phyloP scores from a whole-genome alignment of 352 stramenopile genomes.

The Hyphochytrium catenoides region DNA sequence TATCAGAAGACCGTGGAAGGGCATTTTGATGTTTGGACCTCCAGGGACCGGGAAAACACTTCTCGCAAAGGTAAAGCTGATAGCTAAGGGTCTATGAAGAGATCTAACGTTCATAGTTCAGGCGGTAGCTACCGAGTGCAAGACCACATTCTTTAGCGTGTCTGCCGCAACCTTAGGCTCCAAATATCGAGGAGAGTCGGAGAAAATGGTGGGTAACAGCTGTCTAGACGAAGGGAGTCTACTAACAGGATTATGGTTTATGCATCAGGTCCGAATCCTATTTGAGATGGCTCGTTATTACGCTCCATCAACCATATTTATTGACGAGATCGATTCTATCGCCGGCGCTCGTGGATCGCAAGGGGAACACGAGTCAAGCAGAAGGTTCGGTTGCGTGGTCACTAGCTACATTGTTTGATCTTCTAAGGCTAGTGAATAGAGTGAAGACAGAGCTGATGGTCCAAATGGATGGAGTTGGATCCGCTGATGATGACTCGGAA shows the following conservation, averaged over 20 bases:
- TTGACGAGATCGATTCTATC: conserved; percentile 94
- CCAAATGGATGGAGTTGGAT: conserved; percentile 85
- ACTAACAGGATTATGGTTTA: too few species aligned
- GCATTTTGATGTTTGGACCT: conserved; percentile 56
- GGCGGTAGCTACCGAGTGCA: conserved; percentile 78
- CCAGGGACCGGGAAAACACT: conserved; percentile 71
- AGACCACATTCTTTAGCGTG: conserved; percentile 96
- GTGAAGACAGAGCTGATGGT: conserved; percentile 94
- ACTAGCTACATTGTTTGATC: background rate
- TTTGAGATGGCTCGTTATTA: conserved; percentile 97
- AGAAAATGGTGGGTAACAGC: too few species aligned
- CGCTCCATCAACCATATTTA: conserved; percentile 89
- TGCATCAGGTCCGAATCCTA: conserved; percentile 84
- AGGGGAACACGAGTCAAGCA: conserved; percentile 57
- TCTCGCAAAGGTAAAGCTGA: conserved; percentile 24
- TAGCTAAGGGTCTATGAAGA: background rate
- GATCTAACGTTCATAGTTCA: background rate
- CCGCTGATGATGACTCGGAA: conserved; percentile 14
- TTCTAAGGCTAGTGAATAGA: conserved; percentile 10
- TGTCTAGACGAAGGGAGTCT: too few species aligned
- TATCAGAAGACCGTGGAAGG: conserved; percentile 56
- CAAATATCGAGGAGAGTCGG: conserved; percentile 79
- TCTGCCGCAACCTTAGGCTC: conserved; percentile 64
- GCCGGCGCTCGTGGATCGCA: conserved; percentile 30
- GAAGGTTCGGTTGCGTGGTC: conserved; percentile 15